phyloP scores from a whole-genome alignment of 1,284 basidiomycete genomes.

The Marasmius oreades region DNA sequence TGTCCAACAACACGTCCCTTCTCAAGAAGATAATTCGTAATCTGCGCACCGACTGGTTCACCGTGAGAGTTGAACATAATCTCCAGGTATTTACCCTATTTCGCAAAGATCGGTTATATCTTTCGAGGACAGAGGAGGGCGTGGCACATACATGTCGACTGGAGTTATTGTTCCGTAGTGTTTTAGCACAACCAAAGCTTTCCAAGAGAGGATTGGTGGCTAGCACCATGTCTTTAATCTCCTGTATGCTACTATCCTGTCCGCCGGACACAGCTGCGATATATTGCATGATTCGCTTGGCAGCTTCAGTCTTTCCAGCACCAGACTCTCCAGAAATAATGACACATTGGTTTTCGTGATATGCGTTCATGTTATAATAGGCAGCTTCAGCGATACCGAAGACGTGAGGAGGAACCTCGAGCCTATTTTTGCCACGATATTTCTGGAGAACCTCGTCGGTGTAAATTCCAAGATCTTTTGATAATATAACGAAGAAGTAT shows the following conservation, averaged over 20 bases:
- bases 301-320: conserved; percentile 96
- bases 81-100: conserved; percentile 95
- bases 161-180: conserved; percentile 97
- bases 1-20: conserved; percentile 98
- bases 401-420: conserved; percentile 98
- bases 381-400: conserved; percentile 96
- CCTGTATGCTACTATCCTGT: conserved; percentile 83
- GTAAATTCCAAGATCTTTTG: conserved; percentile 93
- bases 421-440: conserved; percentile 96
- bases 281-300: conserved; percentile 99
- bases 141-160: conserved; percentile 83
- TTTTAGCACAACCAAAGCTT: conserved; percentile 99
- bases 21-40: conserved; percentile 98
- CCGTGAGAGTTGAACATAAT: conserved; percentile 97
- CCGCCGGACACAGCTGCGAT: conserved; percentile 95
- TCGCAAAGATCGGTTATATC: conserved; percentile 5
- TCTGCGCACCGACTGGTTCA: conserved; percentile 95
- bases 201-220: conserved; percentile 98
- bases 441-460: conserved; percentile 81
- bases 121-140: neutral
- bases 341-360: conserved; percentile 99
- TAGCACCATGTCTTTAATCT: conserved; percentile 99
- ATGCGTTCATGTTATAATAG: conserved; percentile 99
- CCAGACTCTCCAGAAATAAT: conserved; percentile 99
- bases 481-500: neutral